Conservation (phyloP, 768 basidiomycete genomes). For the Leccinum aurantiacum region DNA sequence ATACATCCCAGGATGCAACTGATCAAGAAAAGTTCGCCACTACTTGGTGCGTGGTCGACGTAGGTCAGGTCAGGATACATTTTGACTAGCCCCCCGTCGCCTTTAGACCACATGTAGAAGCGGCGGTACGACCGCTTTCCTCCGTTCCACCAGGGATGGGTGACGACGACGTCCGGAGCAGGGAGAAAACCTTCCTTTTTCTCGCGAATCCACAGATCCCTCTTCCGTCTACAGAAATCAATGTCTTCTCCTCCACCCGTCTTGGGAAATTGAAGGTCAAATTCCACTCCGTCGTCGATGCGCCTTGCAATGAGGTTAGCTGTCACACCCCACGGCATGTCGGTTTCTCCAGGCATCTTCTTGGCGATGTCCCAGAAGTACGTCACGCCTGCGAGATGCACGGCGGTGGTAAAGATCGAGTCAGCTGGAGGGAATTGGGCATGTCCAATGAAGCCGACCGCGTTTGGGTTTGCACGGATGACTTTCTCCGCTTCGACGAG, state of each 20-base stretch:
- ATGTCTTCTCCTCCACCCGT: conserved; percentile 68
- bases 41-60: conserved; percentile 46
- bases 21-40: conserved; percentile 44
- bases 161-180: conserved; percentile 49
- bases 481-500: conserved; percentile 45
- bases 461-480: conserved; percentile 46
- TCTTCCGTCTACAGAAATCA: conserved; percentile 53
- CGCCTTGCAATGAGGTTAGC: conserved; percentile 56
- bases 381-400: conserved; percentile 56
- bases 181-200: conserved; percentile 44
- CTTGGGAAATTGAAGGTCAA: conserved; percentile 51
- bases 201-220: conserved; percentile 35
- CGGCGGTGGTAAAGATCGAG: conserved; percentile 50
- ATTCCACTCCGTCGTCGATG: conserved; percentile 45
- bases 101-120: conserved; percentile 60
- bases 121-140: conserved; percentile 48
- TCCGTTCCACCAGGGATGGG: conserved; percentile 58
- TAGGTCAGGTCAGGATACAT: conserved; percentile 50
- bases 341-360: conserved; percentile 40
- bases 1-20: conserved; percentile 14
- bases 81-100: conserved; percentile 52
- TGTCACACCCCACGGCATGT: conserved; percentile 64
- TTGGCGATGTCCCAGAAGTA: conserved; percentile 63
- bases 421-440: conserved; percentile 48
- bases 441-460: conserved; percentile 57